These are phyloP conservation scores for Lactarius sanguifluus DNA, from an alignment of 768 basidiomycete genomes.

Conservation along the genomic window DNA sequence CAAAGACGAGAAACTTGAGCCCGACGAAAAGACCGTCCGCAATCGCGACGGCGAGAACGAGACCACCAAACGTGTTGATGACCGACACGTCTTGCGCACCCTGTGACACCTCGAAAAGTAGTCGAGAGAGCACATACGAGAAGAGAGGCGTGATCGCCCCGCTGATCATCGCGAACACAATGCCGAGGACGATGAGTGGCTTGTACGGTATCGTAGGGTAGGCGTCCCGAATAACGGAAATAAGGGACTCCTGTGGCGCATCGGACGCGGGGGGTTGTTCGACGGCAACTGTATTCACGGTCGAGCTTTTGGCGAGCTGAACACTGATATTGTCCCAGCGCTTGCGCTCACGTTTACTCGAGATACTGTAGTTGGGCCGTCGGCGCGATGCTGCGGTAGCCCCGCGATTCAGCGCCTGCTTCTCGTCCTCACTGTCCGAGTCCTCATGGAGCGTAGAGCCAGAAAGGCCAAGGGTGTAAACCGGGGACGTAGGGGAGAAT, in stretches of 20 bases:
- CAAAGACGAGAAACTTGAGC: constrained; percentile 79
- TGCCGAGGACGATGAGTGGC: constrained; percentile 63
- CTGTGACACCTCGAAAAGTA: constrained; percentile 74
- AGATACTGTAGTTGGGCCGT: constrained; percentile 11
- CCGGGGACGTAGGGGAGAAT: constrained; percentile 53
- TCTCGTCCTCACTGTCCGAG: constrained; percentile 48
- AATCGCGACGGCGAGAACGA: constrained; percentile 72
- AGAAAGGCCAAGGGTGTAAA: constrained; percentile 29
- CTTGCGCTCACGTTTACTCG: constrained; percentile 36
- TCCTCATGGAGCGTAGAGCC: constrained; percentile 37
- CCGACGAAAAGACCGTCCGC: constrained; percentile 75
- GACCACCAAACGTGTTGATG: constrained; percentile 69
- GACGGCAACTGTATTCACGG: constrained; percentile 28
- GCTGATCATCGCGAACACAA: constrained; percentile 64
- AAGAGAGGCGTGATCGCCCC: constrained; percentile 91
- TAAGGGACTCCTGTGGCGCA: constrained; percentile 39
- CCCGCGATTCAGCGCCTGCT: constrained; percentile 34
- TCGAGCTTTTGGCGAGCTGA: constrained; percentile 31
- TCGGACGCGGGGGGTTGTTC: constrained; percentile 25
- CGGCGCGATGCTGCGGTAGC: constrained; percentile 28
- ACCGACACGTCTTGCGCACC: constrained; percentile 59
- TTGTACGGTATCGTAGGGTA: constrained; percentile 78
- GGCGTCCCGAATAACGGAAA: constrained; percentile 51
- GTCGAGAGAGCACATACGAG: constrained; percentile 81
- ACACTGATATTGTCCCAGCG: constrained; percentile 36